Conservation (phyloP, 2,329 filamentous ascomycete genomes). For the Venturiaceae sp. region DNA sequence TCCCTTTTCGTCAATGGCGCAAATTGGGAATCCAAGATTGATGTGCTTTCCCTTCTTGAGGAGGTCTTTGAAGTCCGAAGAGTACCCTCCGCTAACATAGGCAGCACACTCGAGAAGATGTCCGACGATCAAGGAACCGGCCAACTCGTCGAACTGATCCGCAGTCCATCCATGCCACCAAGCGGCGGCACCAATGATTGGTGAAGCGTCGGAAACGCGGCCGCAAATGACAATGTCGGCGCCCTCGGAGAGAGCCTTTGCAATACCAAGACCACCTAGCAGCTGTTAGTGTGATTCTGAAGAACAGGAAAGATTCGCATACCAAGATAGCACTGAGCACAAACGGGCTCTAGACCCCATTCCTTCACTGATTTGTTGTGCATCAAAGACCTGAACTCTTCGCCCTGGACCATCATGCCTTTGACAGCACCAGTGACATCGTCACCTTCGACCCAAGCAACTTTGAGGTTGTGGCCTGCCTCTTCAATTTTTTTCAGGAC, state of each 20-base stretch:
- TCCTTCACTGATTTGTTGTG: conserved; percentile 17
- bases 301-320: too few species aligned
- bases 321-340: conserved; percentile 10
- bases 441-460: conserved; percentile 30
- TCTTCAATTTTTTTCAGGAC: conserved; percentile 20
- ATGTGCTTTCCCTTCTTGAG: conserved; percentile 7
- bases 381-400: conserved; percentile 19
- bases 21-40: conserved; percentile 17
- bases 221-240: conserved; percentile 23
- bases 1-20: conserved; percentile 13
- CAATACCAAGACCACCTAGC: conserved; percentile 15
- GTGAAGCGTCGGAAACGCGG: conserved; percentile 18
- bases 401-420: conserved; percentile 14
- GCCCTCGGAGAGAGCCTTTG: conserved; percentile 16
- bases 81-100: conserved; percentile 9
- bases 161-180: conserved; percentile 43
- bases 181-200: conserved; percentile 14
- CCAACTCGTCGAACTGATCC: conserved; percentile 42
- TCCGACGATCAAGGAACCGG: too few species aligned
- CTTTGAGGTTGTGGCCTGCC: conserved; percentile 19
- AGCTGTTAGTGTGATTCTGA: too few species aligned
- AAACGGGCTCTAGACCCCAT: not conserved
- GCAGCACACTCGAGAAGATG: conserved; percentile 42
- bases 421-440: conserved; percentile 25
- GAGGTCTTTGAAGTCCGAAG: conserved; percentile 2